Evolutionary conservation across 2,329 filamentous ascomycete species (phyloP).

Genomic region (Didymella pomorum): DNA sequence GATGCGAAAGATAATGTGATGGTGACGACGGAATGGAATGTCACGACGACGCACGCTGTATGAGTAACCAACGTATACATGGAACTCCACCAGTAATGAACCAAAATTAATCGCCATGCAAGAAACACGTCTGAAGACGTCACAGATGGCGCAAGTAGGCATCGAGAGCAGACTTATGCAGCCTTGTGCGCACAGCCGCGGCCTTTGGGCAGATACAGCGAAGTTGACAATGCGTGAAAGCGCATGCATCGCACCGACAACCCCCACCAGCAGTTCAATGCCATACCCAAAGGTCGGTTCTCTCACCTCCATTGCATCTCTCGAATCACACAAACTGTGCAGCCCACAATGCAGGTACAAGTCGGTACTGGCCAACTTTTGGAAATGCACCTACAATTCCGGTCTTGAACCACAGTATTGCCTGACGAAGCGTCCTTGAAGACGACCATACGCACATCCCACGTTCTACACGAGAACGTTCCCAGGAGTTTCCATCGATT

Average conservation of each 20-base stretch:
- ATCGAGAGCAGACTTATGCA: background rate
- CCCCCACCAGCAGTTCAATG: background rate
- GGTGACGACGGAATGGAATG: constrained; percentile 24
- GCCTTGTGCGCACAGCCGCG: background rate
- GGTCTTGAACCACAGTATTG: background rate
- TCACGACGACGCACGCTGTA: constrained; percentile 23
- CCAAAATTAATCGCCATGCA: background rate
- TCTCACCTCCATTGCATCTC: background rate
- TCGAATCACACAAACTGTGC: background rate
- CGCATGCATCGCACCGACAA: background rate
- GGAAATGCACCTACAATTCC: background rate
- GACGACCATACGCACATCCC: no score
- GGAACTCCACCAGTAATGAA: background rate
- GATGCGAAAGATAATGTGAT: constrained; percentile 28
- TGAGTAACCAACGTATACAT: constrained; percentile 1
- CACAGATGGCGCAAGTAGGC: background rate
- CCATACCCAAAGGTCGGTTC: background rate
- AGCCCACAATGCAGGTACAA: background rate
- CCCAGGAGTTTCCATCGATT: no score
- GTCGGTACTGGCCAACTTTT: background rate
- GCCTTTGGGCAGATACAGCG: background rate
- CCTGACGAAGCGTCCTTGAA: background rate
- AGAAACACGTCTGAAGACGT: background rate
- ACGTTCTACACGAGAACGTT: no score
- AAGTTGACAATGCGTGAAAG: background rate